Evolutionary conservation across 2,329 filamentous ascomycete genomes (phyloP), one percentile per base, ranked within the genome.

Genomic region (Neopestalotiopsis rosae): DNA sequence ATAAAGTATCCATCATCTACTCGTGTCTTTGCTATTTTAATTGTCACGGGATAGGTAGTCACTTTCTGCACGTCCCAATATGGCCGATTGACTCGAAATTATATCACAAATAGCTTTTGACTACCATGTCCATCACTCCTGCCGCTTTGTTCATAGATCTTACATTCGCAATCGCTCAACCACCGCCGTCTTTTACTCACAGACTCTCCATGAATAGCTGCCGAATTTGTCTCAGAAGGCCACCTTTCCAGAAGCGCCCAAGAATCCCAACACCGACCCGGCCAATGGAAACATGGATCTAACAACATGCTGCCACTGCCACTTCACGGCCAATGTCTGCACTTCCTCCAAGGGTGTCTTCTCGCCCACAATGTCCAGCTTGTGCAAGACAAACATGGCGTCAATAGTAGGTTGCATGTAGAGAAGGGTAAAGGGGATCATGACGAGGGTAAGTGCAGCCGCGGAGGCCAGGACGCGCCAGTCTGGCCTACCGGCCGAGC

Each of bases 401-500:
- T 79, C 72, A 66, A 81, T 82, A 4, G 78, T 80, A 2, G 78
- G 74, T 13, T 65, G 73, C 78, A 81, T 80, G 32, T 76, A 66
- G 9, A 77, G n/a, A 76, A 74, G 80, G 2, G 80, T 81, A 65
- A 81, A 82, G 1, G 80, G 79, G 24, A 81, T 70, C 69, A 81
- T 80, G 45, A 56, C 57, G 13, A 81, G 57, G 1, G 79, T 79
- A 2, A 71, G 67, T 1, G 71, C 56, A 32, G 71, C 77, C 4
- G 77, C 78, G 7, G 73, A 30, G 2, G 61, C 45, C 20, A 28
- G 66, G 14, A 42, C 45, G 1, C 28, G 34, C n/a, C 68, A 65
- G 78, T 28, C 24, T 28, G 77, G 1, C 79, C 69, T 4, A 67
- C 24, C 28, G 69, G 72, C 5, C 76, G 78, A 3, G 42, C 70